A percentile compares a stretch with the other conserved stretches of the same genome.
These are phyloP conservation scores for Ophiostoma quercus DNA, from an alignment of 2,329 filamentous ascomycete species.

Conservation along the genomic window DNA sequence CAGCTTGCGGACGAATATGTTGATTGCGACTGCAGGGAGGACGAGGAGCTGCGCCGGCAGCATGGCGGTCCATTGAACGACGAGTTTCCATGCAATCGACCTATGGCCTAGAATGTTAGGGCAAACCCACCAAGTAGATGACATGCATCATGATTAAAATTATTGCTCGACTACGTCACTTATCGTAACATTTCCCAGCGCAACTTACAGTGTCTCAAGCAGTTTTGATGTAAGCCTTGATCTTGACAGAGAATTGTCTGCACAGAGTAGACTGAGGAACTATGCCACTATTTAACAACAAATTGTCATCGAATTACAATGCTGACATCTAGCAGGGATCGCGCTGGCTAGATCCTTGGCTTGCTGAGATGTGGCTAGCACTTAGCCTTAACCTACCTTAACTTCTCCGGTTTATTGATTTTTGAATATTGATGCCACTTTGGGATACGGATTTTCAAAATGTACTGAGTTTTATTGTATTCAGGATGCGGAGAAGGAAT, in stretches of 20 bases:
- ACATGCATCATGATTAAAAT: background rate
- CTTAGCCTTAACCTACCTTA: background rate
- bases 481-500: background rate
- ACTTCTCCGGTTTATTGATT: background rate
- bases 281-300: too few species aligned
- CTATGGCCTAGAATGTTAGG: background rate
- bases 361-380: background rate
- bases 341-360: background rate
- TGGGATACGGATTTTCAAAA: background rate
- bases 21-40: slow-evolving; percentile 8
- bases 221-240: too few species aligned
- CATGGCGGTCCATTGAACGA: background rate
- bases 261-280: too few species aligned
- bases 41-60: background rate
- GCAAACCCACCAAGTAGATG: background rate
- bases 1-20: slow-evolving; percentile 7
- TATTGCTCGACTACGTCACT: background rate
- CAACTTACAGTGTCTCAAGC: too few species aligned
- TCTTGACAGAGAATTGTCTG: too few species aligned
- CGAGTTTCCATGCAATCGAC: background rate
- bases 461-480: background rate
- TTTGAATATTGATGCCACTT: slow-evolving; percentile 1
- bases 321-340: background rate
- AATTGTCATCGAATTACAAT: too few species aligned
- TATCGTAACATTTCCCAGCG: background rate